phyloP scores from a whole-genome alignment of 2,329 filamentous ascomycete genomes.

The Penicillium oxalicum region DNA sequence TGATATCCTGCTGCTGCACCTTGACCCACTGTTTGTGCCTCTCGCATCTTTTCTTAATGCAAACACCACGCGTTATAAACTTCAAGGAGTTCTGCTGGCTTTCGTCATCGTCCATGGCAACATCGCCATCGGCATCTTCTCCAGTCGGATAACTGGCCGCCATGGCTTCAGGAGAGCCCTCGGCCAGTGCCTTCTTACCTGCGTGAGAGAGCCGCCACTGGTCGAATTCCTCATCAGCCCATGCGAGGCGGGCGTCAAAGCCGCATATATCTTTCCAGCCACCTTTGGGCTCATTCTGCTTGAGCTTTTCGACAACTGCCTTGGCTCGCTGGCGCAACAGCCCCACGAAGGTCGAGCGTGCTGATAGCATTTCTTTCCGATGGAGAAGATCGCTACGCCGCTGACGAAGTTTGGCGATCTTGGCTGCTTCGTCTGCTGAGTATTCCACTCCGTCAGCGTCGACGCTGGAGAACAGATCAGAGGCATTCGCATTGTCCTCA shows the following conservation, averaged over 20 bases:
- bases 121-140: slow-evolving; percentile 30
- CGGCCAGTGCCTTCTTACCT: slow-evolving; percentile 36
- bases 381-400: slow-evolving; percentile 30
- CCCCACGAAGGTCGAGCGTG: slow-evolving; percentile 38
- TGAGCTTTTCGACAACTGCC: slow-evolving; percentile 39
- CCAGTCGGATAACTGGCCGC: slow-evolving; percentile 20
- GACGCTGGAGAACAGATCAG: slow-evolving; percentile 27
- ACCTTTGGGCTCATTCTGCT: slow-evolving; percentile 41
- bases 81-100: slow-evolving; percentile 25
- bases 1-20: slow-evolving; percentile 41
- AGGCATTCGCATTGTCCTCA: slow-evolving; percentile 12
- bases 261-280: slow-evolving; percentile 46
- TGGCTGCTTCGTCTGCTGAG: slow-evolving; percentile 34
- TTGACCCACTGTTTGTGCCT: slow-evolving; percentile 46
- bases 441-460: slow-evolving; percentile 28
- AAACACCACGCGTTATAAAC: slow-evolving; percentile 38
- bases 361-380: slow-evolving; percentile 37
- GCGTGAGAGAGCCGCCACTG: slow-evolving; percentile 39
- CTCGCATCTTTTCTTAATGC: slow-evolving; percentile 44
- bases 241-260: slow-evolving; percentile 42
- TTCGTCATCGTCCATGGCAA: slow-evolving; percentile 27
- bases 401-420: slow-evolving; percentile 34
- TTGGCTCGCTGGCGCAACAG: slow-evolving; percentile 40
- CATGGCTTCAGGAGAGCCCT: slow-evolving; percentile 32
- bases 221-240: slow-evolving; percentile 46